phyloP scores from a whole-genome alignment of 129 eudicot genomes.

The Saussurea involucrata region DNA sequence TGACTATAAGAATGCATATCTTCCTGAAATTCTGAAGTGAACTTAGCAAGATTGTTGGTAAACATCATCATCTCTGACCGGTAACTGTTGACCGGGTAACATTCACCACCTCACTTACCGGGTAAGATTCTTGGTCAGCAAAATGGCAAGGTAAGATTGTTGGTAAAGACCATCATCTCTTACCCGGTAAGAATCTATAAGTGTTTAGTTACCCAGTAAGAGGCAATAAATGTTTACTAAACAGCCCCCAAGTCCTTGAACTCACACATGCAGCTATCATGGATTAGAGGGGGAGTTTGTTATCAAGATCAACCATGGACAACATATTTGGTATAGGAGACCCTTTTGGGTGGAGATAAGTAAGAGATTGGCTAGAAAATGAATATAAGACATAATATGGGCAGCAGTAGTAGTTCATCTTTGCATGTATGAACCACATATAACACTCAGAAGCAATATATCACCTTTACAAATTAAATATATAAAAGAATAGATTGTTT shows the following conservation, averaged over 20 bases:
- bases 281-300: neutral
- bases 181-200: neutral
- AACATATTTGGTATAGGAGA: neutral
- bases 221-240: no score
- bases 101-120: neutral
- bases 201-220: neutral
- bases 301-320: neutral
- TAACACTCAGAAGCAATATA: neutral
- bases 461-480: neutral
- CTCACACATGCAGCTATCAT: neutral
- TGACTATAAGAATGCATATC: neutral
- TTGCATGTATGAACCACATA: neutral
- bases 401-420: neutral
- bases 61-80: neutral
- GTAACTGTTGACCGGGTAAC: neutral
- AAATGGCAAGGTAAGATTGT: neutral
- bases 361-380: neutral
- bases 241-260: neutral
- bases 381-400: neutral
- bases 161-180: neutral
- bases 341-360: neutral
- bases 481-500: neutral
- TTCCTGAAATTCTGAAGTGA: neutral
- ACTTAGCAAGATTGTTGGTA: neutral
- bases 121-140: neutral